Base-by-base conservation (phyloP, 192 early-diverging fungal genomes). In the Pilobolus umbonatus region DNA sequence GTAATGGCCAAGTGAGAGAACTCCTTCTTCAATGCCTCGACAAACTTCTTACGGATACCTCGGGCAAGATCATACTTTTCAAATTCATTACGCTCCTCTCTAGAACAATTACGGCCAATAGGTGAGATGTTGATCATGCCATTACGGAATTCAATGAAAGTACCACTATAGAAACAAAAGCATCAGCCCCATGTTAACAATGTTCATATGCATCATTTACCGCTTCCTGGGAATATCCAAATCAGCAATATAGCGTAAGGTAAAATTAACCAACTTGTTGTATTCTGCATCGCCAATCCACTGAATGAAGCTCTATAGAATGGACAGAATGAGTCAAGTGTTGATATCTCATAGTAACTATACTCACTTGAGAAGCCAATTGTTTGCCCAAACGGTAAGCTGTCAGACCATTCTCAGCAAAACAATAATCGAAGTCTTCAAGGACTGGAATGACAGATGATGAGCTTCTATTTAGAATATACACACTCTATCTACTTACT, bases 81-180 rank as follows among this genome's bases (percentile, higher is more conserved):
- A 68, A 92, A 99, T 57, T 92, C 89, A 66, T 86, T 85, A 64
- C 96, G 86, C 74, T 99, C 95, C 35, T 86, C 77, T 62, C 80
- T 82, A 32, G 72, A 75, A 86, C 93, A 96, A 79, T 94, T 94
- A 59, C 96, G 88, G 51, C 95, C 96, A 50, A 98, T 91, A 43
- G 95, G 95, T 29, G 94, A 96, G 24, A 98, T 83, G 77, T 99
- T 99, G 77, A 99, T 88, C 94, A 99, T 98, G 56, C 96, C 96
- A 69, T 92, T 91, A 63, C 96, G 88, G 85, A 98, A 98, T 77
- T 98, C 96, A 67, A 98, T 65, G 73, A 98, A 98, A 0, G 95
- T 97, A 43, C 96, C 96, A 67, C 89, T 91, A 58, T 45, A 61
- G 36, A 39, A 21, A 10, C 32, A 40, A 11, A 17, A 31, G 46